Base-by-base conservation (phyloP, 345 rosid genomes). In the Pugionium cornutum region DNA sequence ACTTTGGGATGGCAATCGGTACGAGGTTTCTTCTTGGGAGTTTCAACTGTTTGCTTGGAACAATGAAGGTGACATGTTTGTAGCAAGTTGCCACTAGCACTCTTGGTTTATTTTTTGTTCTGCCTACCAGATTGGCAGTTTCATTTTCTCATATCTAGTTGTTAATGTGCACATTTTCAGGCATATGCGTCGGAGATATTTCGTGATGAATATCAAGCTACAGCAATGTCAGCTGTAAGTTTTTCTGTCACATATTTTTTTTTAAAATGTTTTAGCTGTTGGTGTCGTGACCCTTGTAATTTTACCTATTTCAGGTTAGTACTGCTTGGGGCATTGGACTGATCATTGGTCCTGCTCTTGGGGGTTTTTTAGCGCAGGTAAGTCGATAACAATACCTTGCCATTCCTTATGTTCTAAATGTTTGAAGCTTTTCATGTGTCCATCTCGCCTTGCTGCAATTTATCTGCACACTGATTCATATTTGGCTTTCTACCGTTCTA, bases 261-360 rank as follows among this genome's bases (percentile, higher is more conserved):
- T 41, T 18, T 18, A 18, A 50, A 18, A 50, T 62, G 65, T 62
- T 54, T 67, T 27, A 48, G n/a, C 34, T 25, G 31, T 52, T 32
- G 44, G 6, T 18, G 18, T 18, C 18, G 6, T 76, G 45, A 29
- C 1, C 25, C 48, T 30, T 10, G 40, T 6, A 28, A 43, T 36
- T 58, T 37, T 10, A 26, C 3, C 8, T 10, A 27, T 74, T 75
- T 58, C 91, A 92, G 99, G 81, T 90, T 32, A 88, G 99, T 64
- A 90, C 99, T 42, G 79, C 98, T 39, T 92, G 98, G 98, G 97
- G 96, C 1, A 85, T 86, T 27, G 98, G 98, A 58, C 77, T 92
- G 74, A 80, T 92, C 68, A 83, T 92, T 76, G 98, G 98, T 43
- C 98, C 98, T 35, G 96, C 98, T 50, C 46, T 92, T 4, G 98